Evolutionary conservation across 495 filamentous ascomycete genomes (phyloP).

Genomic region (Gamarada debralockiae): DNA sequence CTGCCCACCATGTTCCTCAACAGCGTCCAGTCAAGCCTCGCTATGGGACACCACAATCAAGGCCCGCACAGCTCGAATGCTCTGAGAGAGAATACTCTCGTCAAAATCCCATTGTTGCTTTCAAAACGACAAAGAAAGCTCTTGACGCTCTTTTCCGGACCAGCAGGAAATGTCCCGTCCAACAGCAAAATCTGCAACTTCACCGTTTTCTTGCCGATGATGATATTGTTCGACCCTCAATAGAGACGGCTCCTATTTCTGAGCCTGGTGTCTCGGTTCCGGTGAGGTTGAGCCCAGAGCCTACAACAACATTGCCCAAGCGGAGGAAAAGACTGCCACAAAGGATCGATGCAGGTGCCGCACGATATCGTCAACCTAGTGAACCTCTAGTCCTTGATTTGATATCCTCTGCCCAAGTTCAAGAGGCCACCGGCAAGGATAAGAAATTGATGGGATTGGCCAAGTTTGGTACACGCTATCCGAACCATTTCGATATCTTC

Average conservation of each 20-base stretch:
- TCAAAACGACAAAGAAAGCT: constrained; percentile 37
- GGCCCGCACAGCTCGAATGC: constrained; percentile 49
- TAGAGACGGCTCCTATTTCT: constrained; percentile 24
- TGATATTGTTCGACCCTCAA: constrained; percentile 11
- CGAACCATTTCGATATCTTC: constrained; percentile 68
- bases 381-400: constrained; percentile 35
- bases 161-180: constrained; percentile 1
- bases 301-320: constrained; percentile 8
- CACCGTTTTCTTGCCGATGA: constrained; percentile 24
- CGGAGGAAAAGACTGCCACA: constrained; percentile 48
- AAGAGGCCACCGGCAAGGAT: constrained; percentile 26
- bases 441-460: constrained; percentile 51
- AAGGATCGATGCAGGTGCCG: constrained; percentile 45
- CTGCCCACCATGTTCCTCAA: not conserved
- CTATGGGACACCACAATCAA: constrained; percentile 5
- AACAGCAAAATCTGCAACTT: constrained; percentile 16
- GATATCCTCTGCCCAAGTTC: constrained; percentile 3
- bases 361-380: constrained; percentile 44
- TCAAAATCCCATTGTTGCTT: constrained; percentile 22
- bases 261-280: constrained; percentile 26
- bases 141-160: constrained; percentile 43
- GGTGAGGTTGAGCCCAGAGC: constrained; percentile 1
- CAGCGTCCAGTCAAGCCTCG: not conserved
- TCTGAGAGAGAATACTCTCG: constrained; percentile 25
- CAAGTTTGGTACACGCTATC: constrained; percentile 61